Evolutionary conservation across 83 land plant genomes (phyloP), one percentile per base, ranked within the genome.

Genomic region (Larix sibirica): DNA sequence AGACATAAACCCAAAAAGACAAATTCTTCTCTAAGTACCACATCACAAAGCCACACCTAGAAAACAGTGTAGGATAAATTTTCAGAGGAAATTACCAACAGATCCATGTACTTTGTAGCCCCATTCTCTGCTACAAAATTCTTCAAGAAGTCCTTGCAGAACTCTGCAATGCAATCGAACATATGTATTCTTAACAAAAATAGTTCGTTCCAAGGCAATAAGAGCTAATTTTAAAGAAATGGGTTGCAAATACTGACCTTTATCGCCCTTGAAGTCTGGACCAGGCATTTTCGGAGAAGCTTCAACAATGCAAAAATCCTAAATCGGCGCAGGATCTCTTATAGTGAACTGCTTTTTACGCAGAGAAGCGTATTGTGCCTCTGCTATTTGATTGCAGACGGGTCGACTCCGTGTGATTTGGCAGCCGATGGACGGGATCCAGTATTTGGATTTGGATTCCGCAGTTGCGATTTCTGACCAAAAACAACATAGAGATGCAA

Each of bases 101-200:
- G 85, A 65, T 88, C 93, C 85, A 94, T 85, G 90, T 97, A 97
- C 65, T 94, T 97, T 50, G 89, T 81, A 33, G 87, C 90, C 21
- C 98, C 99, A 84, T 89, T 77, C 68, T 77, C 90, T 63, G 90
- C 94, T 44, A 92, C 89, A 80, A 88, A 96, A 83, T 86, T 90
- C 80, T 69, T 80, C 58, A 97, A 83, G 80, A 97, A 96, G 9
- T 96, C 98, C 85, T 89, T 92, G 54, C 98, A 97, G 28, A 88
- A 84, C 21, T 81, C 99, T 97, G 92, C 71, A 79, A 65, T 17
- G 80, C 64, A 28, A 7, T 77, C 84, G 58, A 4, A 12, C 56
- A n/a, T 14, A n/a, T 26, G 33, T 18, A 36, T 61, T 6, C 24
- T 9, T 21, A 56, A 1, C 33, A 38, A 33, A 28, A 75, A 31